These are phyloP conservation scores for Phoenix dactylifera DNA, from an alignment of 176 grass and related monocot species.

Conservation along the genomic window DNA sequence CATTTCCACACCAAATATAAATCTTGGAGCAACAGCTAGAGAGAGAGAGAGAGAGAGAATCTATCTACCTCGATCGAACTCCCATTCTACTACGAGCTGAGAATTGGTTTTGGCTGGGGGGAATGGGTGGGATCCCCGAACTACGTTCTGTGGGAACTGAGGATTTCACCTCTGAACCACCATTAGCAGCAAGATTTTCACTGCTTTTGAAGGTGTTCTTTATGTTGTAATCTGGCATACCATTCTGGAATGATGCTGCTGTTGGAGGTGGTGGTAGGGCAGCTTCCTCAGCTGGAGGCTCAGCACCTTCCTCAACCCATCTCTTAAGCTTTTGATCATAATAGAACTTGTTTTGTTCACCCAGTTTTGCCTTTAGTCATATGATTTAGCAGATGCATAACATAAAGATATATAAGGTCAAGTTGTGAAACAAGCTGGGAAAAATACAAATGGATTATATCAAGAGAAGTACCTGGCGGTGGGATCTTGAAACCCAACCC, in stretches of 20 bases:
- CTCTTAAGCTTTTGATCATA: constrained; percentile 86
- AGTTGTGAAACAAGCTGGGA: too few relatives aligned
- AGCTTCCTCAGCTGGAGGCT: constrained; percentile 49
- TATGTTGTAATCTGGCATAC: constrained; percentile 49
- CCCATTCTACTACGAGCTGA: constrained; percentile 73
- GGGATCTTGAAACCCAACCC: constrained; percentile 65
- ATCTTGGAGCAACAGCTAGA: too few relatives aligned
- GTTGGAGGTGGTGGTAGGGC: constrained; percentile 76
- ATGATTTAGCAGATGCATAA: too few relatives aligned
- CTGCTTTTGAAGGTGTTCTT: constrained; percentile 29
- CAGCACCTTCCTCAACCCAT: constrained; percentile 96
- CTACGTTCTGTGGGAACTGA: constrained; percentile 31
- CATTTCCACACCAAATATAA: neutral
- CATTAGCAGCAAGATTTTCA: constrained; percentile 33
- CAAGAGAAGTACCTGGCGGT: constrained; percentile 51
- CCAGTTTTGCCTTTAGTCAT: constrained; percentile 66
- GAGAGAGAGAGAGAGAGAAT: too few relatives aligned
- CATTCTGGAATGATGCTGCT: constrained; percentile 56
- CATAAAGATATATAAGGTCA: too few relatives aligned
- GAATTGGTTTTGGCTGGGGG: constrained; percentile 87
- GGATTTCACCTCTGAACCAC: constrained; percentile 27
- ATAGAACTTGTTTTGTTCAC: constrained; percentile 91
- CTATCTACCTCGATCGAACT: constrained; percentile 64
- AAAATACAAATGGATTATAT: neutral
- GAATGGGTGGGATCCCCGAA: constrained; percentile 69